These are phyloP conservation scores for Inonotus obliquus DNA, from an alignment of 1,284 basidiomycete genomes.

Conservation along the genomic window DNA sequence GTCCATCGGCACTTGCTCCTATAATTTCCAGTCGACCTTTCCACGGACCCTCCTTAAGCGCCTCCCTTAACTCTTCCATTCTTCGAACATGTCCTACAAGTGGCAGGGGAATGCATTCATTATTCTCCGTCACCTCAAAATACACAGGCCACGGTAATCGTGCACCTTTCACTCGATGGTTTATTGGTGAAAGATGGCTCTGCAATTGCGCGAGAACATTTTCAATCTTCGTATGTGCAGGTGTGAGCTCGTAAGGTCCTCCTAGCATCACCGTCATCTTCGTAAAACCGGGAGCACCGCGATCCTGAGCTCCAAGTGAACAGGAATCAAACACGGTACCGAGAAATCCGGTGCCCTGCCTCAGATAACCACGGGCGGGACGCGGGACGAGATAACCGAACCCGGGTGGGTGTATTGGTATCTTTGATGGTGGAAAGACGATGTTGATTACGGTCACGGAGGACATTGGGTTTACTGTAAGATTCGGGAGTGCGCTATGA, in stretches of 20 bases:
- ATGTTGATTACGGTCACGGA: conserved; percentile 73
- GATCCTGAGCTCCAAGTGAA: conserved; percentile 67
- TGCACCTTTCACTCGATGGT: conserved; percentile 25
- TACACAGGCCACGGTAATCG: conserved; percentile 56
- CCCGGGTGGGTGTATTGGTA: conserved; percentile 68
- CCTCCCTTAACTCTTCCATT: conserved; percentile 55
- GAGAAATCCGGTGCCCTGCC: conserved; percentile 49
- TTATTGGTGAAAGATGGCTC: conserved; percentile 53
- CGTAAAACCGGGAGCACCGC: conserved; percentile 32
- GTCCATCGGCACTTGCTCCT: conserved; percentile 86
- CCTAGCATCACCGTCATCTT: conserved; percentile 94
- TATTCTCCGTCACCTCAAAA: conserved; percentile 53
- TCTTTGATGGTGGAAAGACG: conserved; percentile 52
- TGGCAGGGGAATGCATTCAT: conserved; percentile 81
- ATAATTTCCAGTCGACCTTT: conserved; percentile 63
- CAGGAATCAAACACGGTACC: conserved; percentile 85
- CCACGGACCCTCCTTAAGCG: conserved; percentile 44
- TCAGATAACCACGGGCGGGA: conserved; percentile 44
- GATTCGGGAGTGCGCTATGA: conserved; percentile 36
- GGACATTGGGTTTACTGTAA: conserved; percentile 55
- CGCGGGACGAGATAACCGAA: conserved; percentile 95
- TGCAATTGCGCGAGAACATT: conserved; percentile 28
- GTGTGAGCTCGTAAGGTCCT: conserved; percentile 61
- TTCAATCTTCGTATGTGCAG: conserved; percentile 23
- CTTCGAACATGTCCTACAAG: conserved; percentile 69